phyloP scores from a whole-genome alignment of 495 filamentous ascomycete species.

The Trichoderma erinaceum region DNA sequence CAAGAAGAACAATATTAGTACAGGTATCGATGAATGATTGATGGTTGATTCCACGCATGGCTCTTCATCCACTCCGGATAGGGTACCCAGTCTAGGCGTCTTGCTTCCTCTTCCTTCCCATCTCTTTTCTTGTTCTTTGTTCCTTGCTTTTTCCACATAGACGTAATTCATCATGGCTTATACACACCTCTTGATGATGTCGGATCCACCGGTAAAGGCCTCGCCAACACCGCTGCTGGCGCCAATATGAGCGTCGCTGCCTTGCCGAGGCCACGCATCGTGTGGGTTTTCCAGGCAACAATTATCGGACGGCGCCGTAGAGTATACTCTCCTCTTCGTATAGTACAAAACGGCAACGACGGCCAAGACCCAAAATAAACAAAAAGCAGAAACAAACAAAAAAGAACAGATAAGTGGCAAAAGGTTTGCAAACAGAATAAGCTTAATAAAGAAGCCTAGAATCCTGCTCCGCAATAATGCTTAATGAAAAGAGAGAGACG shows the following conservation, averaged over 20 bases:
- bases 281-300: constrained; percentile 14
- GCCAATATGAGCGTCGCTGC: constrained; percentile 26
- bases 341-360: not conserved
- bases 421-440: not conserved
- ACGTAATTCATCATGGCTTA: not conserved
- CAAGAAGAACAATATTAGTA: not conserved
- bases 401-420: constrained; percentile 14
- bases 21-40: not conserved
- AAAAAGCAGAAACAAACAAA: constrained; percentile 5
- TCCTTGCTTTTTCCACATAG: not conserved
- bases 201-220: constrained; percentile 13
- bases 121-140: no score
- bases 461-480: not conserved
- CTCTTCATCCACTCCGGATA: not conserved
- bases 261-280: constrained; percentile 30
- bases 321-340: not conserved
- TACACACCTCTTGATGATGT: not conserved
- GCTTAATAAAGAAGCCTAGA: constrained; percentile 11
- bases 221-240: constrained; percentile 26
- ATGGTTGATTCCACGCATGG: not conserved
- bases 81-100: not conserved
- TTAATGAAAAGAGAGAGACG: not conserved
- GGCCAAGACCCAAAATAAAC: not conserved
- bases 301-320: not conserved
- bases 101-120: not conserved